Percentiles rank a stretch among this genome's conserved stretches.
These are phyloP conservation scores for Dissophora ornata DNA, from an alignment of 192 early-diverging fungal species.

Conservation along the genomic window DNA sequence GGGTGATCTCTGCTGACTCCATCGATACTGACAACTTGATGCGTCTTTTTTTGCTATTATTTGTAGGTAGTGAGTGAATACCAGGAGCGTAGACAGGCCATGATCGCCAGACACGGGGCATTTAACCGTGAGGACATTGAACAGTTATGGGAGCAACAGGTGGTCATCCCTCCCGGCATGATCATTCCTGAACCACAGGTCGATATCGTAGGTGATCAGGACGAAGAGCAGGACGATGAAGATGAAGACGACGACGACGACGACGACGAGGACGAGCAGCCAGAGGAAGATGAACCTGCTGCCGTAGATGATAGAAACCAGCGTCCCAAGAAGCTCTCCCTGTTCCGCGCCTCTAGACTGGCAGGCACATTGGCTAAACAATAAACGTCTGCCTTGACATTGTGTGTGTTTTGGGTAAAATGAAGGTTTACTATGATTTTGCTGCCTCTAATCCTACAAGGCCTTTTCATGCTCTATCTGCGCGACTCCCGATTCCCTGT, in stretches of 20 bases:
- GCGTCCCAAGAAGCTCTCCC: conserved; percentile 44
- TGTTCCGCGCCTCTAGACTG: conserved; percentile 46
- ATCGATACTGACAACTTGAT: background rate
- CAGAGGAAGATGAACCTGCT: background rate
- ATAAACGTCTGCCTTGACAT: conserved; percentile 51
- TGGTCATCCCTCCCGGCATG: conserved; percentile 47
- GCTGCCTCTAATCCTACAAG: background rate
- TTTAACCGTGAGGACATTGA: conserved; percentile 45
- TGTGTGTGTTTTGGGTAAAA: no score
- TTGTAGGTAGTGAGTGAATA: conserved; percentile 51
- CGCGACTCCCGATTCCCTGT: conserved; percentile 1
- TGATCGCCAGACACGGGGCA: conserved; percentile 44
- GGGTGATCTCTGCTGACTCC: background rate
- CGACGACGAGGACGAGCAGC: background rate
- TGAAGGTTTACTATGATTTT: background rate
- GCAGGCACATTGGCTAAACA: conserved; percentile 44
- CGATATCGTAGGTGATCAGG: background rate
- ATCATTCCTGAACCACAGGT: conserved; percentile 32
- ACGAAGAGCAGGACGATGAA: background rate
- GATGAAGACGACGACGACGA: conserved; percentile 8
- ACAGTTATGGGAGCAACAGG: conserved; percentile 46
- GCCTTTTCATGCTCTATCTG: conserved; percentile 7
- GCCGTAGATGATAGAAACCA: conserved; percentile 33
- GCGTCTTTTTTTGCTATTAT: background rate
- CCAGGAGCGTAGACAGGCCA: conserved; percentile 50